Percentiles rank a stretch among this genome's conserved stretches.
Evolutionary conservation across 352 stramenopile species (phyloP).

Genomic region (Phytophthora agathidicida): DNA sequence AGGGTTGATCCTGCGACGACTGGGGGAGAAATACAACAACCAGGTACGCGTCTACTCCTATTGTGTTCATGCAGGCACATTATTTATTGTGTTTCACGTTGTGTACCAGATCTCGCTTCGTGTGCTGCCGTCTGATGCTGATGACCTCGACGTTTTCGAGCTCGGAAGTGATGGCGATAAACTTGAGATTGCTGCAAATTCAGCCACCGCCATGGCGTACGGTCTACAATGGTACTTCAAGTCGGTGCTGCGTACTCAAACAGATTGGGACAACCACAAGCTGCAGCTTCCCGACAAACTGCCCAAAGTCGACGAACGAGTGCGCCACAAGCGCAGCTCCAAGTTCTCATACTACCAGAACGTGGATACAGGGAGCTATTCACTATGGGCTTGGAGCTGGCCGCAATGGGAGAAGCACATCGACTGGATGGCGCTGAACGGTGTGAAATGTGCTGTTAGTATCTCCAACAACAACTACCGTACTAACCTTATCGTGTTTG

Average conservation of each 20-base stretch:
- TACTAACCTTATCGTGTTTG: background rate
- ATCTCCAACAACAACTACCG: background rate
- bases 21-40: constrained; percentile 56
- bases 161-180: constrained; percentile 51
- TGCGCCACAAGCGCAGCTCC: constrained; percentile 60
- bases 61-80: background rate
- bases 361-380: constrained; percentile 93
- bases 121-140: constrained; percentile 38
- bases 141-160: constrained; percentile 72
- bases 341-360: constrained; percentile 93
- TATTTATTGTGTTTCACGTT: background rate
- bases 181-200: constrained; percentile 58
- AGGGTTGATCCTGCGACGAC: constrained; percentile 57
- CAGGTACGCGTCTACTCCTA: constrained; percentile 8
- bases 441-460: constrained; percentile 1
- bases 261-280: constrained; percentile 80
- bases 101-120: constrained; percentile 62
- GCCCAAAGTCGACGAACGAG: constrained; percentile 36
- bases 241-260: constrained; percentile 69
- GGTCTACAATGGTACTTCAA: constrained; percentile 82
- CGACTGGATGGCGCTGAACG: constrained; percentile 92
- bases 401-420: constrained; percentile 89
- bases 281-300: constrained; percentile 61
- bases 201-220: constrained; percentile 69
- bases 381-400: constrained; percentile 87